Evolutionary conservation across 129 eudicot species (phyloP).

Genomic region (Artemisia tridentata): DNA sequence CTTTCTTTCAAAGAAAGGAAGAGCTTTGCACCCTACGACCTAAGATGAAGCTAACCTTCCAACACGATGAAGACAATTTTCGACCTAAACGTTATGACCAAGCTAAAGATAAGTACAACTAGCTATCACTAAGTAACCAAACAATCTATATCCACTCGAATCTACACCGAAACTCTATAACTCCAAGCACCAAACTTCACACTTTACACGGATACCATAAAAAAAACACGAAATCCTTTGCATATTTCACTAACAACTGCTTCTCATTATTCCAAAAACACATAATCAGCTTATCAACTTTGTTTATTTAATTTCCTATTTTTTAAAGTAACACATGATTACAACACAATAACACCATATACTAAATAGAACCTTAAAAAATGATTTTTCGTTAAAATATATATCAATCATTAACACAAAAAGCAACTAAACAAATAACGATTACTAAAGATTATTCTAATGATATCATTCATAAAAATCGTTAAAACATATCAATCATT

Average conservation of each 20-base stretch:
- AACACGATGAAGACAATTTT: not conserved
- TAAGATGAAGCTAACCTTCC: not conserved
- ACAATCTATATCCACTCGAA: constrained; percentile 3
- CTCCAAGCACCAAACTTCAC: not conserved
- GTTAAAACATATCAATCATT: too few species aligned
- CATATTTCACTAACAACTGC: not conserved
- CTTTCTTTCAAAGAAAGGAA: constrained; percentile 2
- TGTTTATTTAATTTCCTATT: too few species aligned
- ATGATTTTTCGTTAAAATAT: not conserved
- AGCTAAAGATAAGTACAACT: not conserved
- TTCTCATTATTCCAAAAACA: not conserved
- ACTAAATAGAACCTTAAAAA: too few species aligned
- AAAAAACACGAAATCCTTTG: not conserved
- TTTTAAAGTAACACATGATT: too few species aligned
- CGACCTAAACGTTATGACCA: too few species aligned
- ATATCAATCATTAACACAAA: not conserved
- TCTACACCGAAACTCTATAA: not conserved
- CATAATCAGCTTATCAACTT: constrained; percentile 2
- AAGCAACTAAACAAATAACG: too few species aligned
- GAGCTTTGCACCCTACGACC: not conserved
- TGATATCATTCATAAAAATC: not conserved
- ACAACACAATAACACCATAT: too few species aligned
- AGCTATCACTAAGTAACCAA: not conserved
- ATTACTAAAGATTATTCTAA: too few species aligned
- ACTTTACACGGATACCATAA: not conserved